These are phyloP conservation scores for Thinopyrum elongatum DNA, from an alignment of 176 grass and related monocot species.

Conservation along the genomic window DNA sequence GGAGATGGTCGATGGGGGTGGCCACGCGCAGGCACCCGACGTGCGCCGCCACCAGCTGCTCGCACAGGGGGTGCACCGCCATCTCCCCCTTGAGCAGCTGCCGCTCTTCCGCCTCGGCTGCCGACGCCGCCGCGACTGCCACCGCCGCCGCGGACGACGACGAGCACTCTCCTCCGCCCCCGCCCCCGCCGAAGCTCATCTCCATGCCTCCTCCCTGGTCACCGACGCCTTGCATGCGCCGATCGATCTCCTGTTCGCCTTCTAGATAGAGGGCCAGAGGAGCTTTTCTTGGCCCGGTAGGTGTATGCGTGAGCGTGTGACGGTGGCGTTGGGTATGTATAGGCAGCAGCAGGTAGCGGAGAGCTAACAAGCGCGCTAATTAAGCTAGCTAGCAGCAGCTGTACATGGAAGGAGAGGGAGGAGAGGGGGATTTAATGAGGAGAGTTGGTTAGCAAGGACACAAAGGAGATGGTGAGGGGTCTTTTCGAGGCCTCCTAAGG, in stretches of 20 bases:
- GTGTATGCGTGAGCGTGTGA: conserved; percentile 30
- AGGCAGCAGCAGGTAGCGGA: not conserved
- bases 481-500: conserved; percentile 87
- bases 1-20: conserved; percentile 95
- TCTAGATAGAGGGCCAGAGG: too few species aligned
- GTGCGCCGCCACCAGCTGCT: conserved; percentile 90
- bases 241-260: not conserved
- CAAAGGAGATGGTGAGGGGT: conserved; percentile 67
- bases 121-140: conserved; percentile 26
- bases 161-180: conserved; percentile 46
- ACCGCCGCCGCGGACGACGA: conserved; percentile 26
- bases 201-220: conserved; percentile 62
- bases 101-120: conserved; percentile 69
- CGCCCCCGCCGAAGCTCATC: conserved; percentile 24
- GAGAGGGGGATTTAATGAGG: conserved; percentile 61
- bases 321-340: conserved; percentile 26
- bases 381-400: not conserved
- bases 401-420: not conserved
- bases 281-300: conserved; percentile 32
- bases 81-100: conserved; percentile 95
- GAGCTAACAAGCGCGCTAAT: conserved; percentile 15
- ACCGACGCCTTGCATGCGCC: conserved; percentile 65
- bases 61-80: conserved; percentile 94
- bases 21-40: conserved; percentile 95
- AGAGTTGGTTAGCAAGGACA: conserved; percentile 74